Base-by-base conservation (phyloP, 148 eudicot genomes). In the Rhododendron griersonianum region DNA sequence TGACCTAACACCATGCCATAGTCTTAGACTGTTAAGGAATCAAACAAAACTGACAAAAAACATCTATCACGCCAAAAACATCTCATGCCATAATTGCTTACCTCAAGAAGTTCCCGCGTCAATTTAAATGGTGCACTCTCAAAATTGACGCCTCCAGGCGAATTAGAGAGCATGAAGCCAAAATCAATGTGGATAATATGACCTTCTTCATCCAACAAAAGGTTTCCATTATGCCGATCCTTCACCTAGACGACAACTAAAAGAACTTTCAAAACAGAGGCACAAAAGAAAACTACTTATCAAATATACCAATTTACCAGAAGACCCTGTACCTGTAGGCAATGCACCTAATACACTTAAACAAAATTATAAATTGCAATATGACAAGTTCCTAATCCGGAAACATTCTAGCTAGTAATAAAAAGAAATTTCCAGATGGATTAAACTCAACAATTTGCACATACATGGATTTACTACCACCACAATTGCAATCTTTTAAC, bases 71-170 rank as follows among this genome's bases (percentile, higher is more conserved):
- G 23, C 8, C 1, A 14, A 7, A 79, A 23, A 39, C 53, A 41
- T 76, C 30, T 2, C 67, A 75, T 63, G 71, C 82, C 47, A 30
- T 39, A 63, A 4, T 75, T 19, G 48, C 89, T 63, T 87, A 94
- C 99, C 99, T 98, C 99, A 80, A 98, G 97, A 90, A 98, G 99
- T 89, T 98, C 99, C 87, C 99, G 95, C 55, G 99, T 98, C 90
- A 98, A 91, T 86, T 98, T 95, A 87, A 98, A 98, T 61, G 99
- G 99, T 28, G 99, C 99, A 90, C 99, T 98, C 92, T 98, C 99
- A 90, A 98, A 98, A 92, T 95, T 98, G 65, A 98, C 99, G 84
- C 99, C 99, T 19, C 98, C 99, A 50, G 99, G 99, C 65, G 99
- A 98, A 89, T 98, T 98, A 16, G 99, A 98, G 71, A 98, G 95